These are phyloP conservation scores for Candida sonorensis DNA, from an alignment of 805 yeast genomes.

Conservation along the genomic window DNA sequence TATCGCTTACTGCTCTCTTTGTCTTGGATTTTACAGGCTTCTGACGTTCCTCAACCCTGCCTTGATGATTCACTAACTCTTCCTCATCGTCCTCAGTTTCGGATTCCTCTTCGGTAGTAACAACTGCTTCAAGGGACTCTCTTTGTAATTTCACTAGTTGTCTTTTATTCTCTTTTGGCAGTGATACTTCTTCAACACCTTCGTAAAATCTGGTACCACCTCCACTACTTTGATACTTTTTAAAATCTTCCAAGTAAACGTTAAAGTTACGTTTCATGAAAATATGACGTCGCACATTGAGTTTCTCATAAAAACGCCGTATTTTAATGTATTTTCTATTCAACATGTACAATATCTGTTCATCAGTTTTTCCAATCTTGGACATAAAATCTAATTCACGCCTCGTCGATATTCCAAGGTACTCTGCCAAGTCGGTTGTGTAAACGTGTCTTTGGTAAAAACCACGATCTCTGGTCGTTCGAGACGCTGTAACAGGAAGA, in stretches of 20 bases:
- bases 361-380: conserved; percentile 16
- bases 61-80: too few species aligned
- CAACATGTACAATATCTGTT: conserved; percentile 21
- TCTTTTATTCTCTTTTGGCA: conserved; percentile 7
- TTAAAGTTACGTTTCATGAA: conserved; percentile 25
- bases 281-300: conserved; percentile 21
- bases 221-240: conserved; percentile 16
- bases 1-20: too few species aligned
- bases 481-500: conserved; percentile 4
- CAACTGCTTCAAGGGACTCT: conserved; percentile 11
- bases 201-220: conserved; percentile 23
- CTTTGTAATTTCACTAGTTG: conserved; percentile 8
- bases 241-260: conserved; percentile 24
- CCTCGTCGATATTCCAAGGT: conserved; percentile 21
- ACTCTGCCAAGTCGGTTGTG: conserved; percentile 28
- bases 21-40: too few species aligned
- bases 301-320: conserved; percentile 19
- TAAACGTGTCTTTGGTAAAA: conserved; percentile 29
- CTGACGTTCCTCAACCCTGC: too few species aligned
- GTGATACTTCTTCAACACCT: conserved; percentile 12
- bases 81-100: neutral
- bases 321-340: conserved; percentile 24
- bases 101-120: conserved; percentile 11
- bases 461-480: conserved; percentile 16
- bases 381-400: conserved; percentile 19